These are phyloP conservation scores for Athelia psychrophila DNA, from an alignment of 1,284 basidiomycete species.

Conservation along the genomic window DNA sequence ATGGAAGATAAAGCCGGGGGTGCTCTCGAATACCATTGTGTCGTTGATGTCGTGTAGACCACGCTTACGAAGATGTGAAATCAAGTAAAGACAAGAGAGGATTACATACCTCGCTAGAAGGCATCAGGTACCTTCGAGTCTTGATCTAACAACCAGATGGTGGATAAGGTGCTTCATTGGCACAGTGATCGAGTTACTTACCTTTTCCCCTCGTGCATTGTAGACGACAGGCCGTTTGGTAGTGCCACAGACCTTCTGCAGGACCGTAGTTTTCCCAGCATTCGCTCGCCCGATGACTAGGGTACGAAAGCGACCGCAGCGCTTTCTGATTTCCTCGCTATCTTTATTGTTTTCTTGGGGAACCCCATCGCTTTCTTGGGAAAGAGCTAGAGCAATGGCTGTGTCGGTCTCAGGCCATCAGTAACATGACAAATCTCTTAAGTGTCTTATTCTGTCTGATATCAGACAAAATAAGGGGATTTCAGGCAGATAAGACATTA, in stretches of 20 bases:
- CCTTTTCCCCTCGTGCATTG: constrained; percentile 3
- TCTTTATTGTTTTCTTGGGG: background rate
- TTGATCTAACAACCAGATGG: background rate
- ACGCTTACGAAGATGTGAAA: constrained; percentile 9
- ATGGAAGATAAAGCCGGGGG: constrained; percentile 23
- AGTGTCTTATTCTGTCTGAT: no score
- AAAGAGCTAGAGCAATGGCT: no score
- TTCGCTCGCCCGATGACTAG: constrained; percentile 10
- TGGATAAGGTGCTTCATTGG: background rate
- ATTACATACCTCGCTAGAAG: background rate
- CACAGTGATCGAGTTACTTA: background rate
- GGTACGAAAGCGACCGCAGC: constrained; percentile 7
- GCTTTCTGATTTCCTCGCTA: background rate
- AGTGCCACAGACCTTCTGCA: constrained; percentile 9
- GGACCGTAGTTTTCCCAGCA: constrained; percentile 13
- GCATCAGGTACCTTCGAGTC: background rate
- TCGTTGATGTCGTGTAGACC: constrained; percentile 18
- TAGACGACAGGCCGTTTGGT: constrained; percentile 6
- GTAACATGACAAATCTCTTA: no score
- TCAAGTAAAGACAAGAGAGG: background rate
- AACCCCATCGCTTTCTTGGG: background rate
- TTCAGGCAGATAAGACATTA: no score
- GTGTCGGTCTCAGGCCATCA: no score
- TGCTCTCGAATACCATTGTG: constrained; percentile 10
- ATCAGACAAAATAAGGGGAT: no score